A percentile compares a stretch with the other conserved stretches of the same genome.
Evolutionary conservation across 2,329 filamentous ascomycete species (phyloP).

Genomic region (Colletotrichum eleusines): DNA sequence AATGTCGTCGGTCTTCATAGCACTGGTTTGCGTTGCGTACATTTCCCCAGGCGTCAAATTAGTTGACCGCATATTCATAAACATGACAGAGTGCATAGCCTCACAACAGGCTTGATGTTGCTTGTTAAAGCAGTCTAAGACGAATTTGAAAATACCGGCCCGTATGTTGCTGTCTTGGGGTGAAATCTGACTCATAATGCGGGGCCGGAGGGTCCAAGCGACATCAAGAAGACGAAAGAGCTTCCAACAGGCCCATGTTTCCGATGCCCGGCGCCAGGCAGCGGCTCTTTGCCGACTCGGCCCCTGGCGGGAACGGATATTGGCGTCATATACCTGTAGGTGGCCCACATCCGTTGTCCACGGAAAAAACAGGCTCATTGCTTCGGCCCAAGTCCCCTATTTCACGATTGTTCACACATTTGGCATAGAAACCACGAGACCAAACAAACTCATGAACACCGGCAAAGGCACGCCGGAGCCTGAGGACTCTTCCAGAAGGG

Average conservation of each 20-base stretch:
- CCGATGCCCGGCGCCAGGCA: slow-evolving; percentile 33
- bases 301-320: slow-evolving; percentile 24
- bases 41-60: neutral
- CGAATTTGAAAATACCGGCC: neutral
- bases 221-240: neutral
- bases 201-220: slow-evolving; percentile 19
- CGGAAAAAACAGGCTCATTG: neutral
- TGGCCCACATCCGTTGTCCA: slow-evolving; percentile 19
- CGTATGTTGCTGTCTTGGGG: slow-evolving; percentile 14
- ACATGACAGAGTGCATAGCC: neutral
- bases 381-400: neutral
- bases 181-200: slow-evolving; percentile 14
- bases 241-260: slow-evolving; percentile 14
- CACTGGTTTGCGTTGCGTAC: neutral
- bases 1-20: neutral
- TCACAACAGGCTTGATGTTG: neutral
- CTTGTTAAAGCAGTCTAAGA: neutral
- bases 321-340: slow-evolving; percentile 21
- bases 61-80: too few species aligned
- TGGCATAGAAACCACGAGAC: neutral
- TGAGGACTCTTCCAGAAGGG: slow-evolving; percentile 19
- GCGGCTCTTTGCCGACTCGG: slow-evolving; percentile 28
- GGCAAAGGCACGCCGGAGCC: slow-evolving; percentile 14
- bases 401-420: neutral
- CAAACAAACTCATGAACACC: slow-evolving; percentile 2